Percentiles rank a stretch among this genome's conserved stretches.
Evolutionary conservation across 495 filamentous ascomycete species (phyloP).

Genomic region (Achaetomiella virescens): DNA sequence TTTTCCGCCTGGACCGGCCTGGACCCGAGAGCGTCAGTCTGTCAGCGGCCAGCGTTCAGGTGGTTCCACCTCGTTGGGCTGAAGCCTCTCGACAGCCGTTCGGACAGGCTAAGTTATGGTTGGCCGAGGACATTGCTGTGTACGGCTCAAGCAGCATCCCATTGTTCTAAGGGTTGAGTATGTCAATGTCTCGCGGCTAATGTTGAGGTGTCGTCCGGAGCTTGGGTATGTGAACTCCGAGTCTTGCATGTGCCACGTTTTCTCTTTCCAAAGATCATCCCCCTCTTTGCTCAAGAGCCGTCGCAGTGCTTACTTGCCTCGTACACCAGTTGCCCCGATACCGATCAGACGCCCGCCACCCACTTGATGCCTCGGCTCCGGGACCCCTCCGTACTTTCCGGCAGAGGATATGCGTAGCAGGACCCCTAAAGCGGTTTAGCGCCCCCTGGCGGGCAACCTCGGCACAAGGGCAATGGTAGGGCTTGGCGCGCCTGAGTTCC

Average conservation of each 20-base stretch:
- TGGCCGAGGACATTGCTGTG: no score
- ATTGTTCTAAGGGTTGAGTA: no score
- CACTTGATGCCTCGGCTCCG: conserved; percentile 8
- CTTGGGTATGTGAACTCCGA: no score
- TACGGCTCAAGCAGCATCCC: no score
- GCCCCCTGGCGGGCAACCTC: conserved; percentile 12
- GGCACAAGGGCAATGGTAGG: conserved; percentile 8
- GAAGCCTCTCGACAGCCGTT: no score
- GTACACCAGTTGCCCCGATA: not conserved
- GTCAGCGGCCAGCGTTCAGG: not conserved
- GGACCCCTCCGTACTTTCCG: conserved; percentile 2
- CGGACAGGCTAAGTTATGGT: no score
- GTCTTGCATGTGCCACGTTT: no score
- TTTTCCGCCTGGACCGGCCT: conserved; percentile 3
- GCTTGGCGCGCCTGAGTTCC: conserved; percentile 5
- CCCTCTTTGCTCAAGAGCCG: not conserved
- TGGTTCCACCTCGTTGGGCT: not conserved
- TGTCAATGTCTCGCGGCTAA: no score
- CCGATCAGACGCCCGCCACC: not conserved
- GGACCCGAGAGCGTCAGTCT: not conserved
- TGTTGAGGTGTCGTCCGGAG: not conserved
- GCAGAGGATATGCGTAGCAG: not conserved
- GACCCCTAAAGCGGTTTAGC: conserved; percentile 6
- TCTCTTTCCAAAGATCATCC: no score
- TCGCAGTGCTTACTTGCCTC: not conserved